Conservation (phyloP, 768 basidiomycete species). For the Asterophora parasitica region DNA sequence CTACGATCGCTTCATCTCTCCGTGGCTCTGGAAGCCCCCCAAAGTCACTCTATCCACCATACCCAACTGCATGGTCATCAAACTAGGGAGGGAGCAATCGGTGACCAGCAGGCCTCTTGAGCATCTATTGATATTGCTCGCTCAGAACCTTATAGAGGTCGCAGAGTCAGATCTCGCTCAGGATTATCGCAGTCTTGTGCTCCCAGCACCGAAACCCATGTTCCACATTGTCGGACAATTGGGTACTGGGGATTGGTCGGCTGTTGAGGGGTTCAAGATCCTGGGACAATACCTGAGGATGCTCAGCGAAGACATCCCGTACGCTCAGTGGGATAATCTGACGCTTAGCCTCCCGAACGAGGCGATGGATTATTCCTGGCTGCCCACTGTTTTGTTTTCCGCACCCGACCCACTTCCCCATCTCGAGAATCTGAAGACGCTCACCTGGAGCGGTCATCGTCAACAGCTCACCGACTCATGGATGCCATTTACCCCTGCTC, state of each 20-base stretch:
- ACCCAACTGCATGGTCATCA: too few relatives aligned
- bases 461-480: slow-evolving; percentile 6
- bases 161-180: too few relatives aligned
- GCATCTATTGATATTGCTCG: too few relatives aligned
- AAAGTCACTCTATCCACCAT: too few relatives aligned
- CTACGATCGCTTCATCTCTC: too few relatives aligned
- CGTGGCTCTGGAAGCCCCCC: too few relatives aligned
- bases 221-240: not conserved
- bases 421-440: not conserved
- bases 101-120: too few relatives aligned
- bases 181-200: too few relatives aligned
- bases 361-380: not conserved
- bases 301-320: not conserved
- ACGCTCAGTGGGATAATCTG: not conserved
- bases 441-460: slow-evolving; percentile 7
- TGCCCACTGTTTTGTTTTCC: not conserved
- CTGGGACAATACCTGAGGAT: not conserved
- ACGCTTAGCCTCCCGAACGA: not conserved
- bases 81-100: too few relatives aligned
- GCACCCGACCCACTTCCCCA: not conserved
- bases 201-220: too few relatives aligned
- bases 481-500: slow-evolving; percentile 7
- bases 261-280: not conserved
- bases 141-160: too few relatives aligned
- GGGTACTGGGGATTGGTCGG: not conserved